Evolutionary conservation across 2,329 filamentous ascomycete genomes (phyloP), one percentile per base, ranked within the genome.

Genomic region (Davidsoniella eucalypti): DNA sequence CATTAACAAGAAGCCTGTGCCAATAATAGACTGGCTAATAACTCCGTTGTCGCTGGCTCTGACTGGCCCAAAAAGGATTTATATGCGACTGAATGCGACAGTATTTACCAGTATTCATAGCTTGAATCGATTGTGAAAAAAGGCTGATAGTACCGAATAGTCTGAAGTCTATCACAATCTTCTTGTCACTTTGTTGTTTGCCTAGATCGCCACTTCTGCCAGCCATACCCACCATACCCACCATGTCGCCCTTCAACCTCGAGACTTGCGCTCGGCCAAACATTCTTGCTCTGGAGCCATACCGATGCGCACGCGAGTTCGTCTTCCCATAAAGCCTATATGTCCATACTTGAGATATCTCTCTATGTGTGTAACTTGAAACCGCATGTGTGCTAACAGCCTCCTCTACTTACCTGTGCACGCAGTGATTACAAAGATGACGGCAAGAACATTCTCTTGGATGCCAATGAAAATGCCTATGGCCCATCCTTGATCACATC

Each of bases 381-480:
- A 33, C 29, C 12, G 12, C 29, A 43, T 44, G 39, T 42, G 41
- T 38, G n/a, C 46, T 17, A 41, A n/a, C 14, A 10, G 36, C 16
- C 12, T 41, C n/a, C 41, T 42, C 33, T 38, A 4, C 25, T 50
- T 2, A 29, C 58, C 47, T 60, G 21, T 44, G 47, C 61, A 58
- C 49, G 61, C 47, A 93, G 87, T 69, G 92, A 98, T 75, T 96
- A 98, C 76, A 95, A 98, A 69, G 90, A 98, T 64, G 84, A 98
- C 63, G 92, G 92, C 57, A 90, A 80, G 53, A 96, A 96, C 61
- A 80, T 96, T 59, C 81, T 98, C 48, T 83, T 98, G 57, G 92
- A 98, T 63, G 92, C 92, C 58, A 98, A 98, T 61, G 92, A 98
- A 69, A 98, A 98, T 61, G 87, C 92, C 53, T 95, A 83, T 60